Conservation (phyloP, 169 alveolate genomes). For the Babesia caballi region DNA sequence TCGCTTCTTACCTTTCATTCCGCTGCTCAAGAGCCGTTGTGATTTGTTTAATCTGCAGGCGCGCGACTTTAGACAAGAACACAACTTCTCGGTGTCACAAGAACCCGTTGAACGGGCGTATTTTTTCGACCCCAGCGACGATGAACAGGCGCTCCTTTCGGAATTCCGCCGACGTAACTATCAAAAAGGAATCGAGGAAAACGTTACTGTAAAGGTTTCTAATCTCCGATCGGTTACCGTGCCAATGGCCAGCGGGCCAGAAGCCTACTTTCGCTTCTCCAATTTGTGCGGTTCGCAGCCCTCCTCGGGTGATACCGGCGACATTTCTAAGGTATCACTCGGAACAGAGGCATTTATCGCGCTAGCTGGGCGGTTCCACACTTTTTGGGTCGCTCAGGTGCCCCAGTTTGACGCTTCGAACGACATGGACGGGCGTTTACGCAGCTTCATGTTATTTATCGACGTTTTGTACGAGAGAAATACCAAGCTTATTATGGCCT, state of each 20-base stretch:
- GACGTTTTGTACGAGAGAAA: constrained; percentile 56
- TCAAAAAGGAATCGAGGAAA: background rate
- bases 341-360: constrained; percentile 52
- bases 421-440: constrained; percentile 29
- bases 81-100: background rate
- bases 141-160: background rate
- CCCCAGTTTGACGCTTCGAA: constrained; percentile 54
- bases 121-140: background rate
- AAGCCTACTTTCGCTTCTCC: constrained; percentile 42
- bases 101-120: background rate
- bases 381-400: constrained; percentile 35
- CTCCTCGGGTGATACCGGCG: background rate
- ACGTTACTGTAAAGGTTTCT: constrained; percentile 25
- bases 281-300: constrained; percentile 37
- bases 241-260: constrained; percentile 23
- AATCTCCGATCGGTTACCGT: constrained; percentile 28
- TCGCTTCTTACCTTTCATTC: constrained; percentile 72
- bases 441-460: constrained; percentile 52
- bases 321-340: background rate
- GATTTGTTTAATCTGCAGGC: constrained; percentile 53
- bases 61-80: constrained; percentile 46
- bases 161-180: background rate
- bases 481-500: background rate
- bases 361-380: constrained; percentile 12
- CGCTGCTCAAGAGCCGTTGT: constrained; percentile 36